phyloP scores from a whole-genome alignment of 2,329 filamentous ascomycete species.

The Aspergillus sp. region DNA sequence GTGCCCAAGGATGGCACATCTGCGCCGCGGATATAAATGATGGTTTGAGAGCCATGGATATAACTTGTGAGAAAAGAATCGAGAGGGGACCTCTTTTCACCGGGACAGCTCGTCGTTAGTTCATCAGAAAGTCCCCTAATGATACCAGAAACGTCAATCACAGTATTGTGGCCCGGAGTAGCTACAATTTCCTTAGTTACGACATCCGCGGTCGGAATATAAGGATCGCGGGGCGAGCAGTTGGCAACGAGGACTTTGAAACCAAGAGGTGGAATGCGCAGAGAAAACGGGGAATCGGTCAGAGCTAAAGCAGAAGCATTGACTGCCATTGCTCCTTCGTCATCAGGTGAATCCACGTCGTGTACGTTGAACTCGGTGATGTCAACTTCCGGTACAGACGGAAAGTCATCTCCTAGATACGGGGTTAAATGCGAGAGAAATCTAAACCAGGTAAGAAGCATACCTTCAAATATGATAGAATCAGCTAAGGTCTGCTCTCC shows the following conservation, averaged over 20 bases:
- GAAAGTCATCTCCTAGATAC: slow-evolving; percentile 61
- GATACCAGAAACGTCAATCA: slow-evolving; percentile 68
- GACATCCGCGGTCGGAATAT: slow-evolving; percentile 77
- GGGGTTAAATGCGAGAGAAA: slow-evolving; percentile 30
- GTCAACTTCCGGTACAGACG: slow-evolving; percentile 75
- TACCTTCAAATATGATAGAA: slow-evolving; percentile 78
- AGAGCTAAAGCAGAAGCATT: slow-evolving; percentile 71
- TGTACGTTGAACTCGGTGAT: slow-evolving; percentile 77
- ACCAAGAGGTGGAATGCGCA: slow-evolving; percentile 74
- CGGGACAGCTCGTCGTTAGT: slow-evolving; percentile 72
- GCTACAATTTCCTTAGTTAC: slow-evolving; percentile 67
- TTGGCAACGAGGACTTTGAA: slow-evolving; percentile 86
- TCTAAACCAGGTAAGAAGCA: slow-evolving; percentile 55
- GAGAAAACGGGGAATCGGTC: slow-evolving; percentile 76
- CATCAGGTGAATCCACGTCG: slow-evolving; percentile 61
- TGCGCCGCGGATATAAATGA: slow-evolving; percentile 79
- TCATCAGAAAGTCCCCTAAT: slow-evolving; percentile 72
- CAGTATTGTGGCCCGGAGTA: slow-evolving; percentile 65
- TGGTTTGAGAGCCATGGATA: slow-evolving; percentile 74
- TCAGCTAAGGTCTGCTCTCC: slow-evolving; percentile 75
- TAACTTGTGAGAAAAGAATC: slow-evolving; percentile 80
- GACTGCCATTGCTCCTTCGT: slow-evolving; percentile 69
- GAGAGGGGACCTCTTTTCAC: slow-evolving; percentile 75
- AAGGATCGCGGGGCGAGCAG: slow-evolving; percentile 68
- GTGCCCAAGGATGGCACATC: slow-evolving; percentile 64